Percentiles rank a stretch among this genome's conserved stretches.
Conservation (phyloP, 441 rosid genomes). For the Populus hybrid region DNA sequence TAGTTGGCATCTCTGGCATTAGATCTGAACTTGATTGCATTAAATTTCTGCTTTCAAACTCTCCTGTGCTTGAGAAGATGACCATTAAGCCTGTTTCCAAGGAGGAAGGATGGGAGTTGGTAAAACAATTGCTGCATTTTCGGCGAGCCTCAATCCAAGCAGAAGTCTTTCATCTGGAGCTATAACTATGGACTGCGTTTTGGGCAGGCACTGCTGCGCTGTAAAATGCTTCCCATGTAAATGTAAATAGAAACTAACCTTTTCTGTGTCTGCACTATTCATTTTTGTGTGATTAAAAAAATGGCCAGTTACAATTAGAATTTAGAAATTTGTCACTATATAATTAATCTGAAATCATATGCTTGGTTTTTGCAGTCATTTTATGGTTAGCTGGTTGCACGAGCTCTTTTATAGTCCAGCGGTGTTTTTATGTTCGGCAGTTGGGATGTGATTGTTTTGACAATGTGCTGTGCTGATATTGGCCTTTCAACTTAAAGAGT, state of each 20-base stretch:
- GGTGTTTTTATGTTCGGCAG: too few relatives aligned
- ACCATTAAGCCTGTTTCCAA: slow-evolving; percentile 43
- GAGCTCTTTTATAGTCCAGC: too few relatives aligned
- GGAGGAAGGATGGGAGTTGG: slow-evolving; percentile 44
- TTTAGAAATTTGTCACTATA: too few relatives aligned
- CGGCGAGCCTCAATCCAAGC: slow-evolving; percentile 50
- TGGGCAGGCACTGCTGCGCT: neutral
- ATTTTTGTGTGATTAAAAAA: too few relatives aligned
- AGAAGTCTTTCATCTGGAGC: slow-evolving; percentile 47
- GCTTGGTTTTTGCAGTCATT: too few relatives aligned
- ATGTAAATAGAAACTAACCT: neutral
- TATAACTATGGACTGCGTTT: slow-evolving; percentile 15
- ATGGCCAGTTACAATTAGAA: too few relatives aligned
- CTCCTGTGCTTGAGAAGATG: slow-evolving; percentile 58
- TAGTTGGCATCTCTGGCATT: slow-evolving; percentile 44
- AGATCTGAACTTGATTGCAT: slow-evolving; percentile 56
- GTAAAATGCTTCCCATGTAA: neutral
- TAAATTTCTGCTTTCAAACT: slow-evolving; percentile 53
- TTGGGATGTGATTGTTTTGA: too few relatives aligned
- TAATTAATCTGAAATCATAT: too few relatives aligned
- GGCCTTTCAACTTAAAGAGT: too few relatives aligned
- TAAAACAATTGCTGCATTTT: slow-evolving; percentile 53
- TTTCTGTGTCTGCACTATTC: neutral
- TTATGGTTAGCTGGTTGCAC: too few relatives aligned
- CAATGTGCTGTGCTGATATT: too few relatives aligned